phyloP scores from a whole-genome alignment of 2,329 filamentous ascomycete species.

The Fusarium keratoplasticum region DNA sequence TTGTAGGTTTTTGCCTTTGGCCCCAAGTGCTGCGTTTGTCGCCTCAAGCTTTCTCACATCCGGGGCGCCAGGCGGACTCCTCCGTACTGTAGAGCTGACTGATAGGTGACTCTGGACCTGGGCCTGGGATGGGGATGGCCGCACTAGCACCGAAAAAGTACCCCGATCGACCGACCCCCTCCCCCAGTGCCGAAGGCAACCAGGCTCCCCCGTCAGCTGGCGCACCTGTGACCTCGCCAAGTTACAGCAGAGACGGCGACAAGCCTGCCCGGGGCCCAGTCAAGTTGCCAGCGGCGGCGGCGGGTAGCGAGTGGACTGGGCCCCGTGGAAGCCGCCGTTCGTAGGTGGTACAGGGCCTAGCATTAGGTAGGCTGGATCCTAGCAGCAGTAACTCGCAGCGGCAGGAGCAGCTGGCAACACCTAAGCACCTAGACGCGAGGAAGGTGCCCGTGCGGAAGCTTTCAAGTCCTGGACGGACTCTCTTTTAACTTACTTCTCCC shows the following conservation, averaged over 20 bases:
- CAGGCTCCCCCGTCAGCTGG: slow-evolving; percentile 42
- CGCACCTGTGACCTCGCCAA: slow-evolving; percentile 30
- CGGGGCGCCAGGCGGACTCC: slow-evolving; percentile 1
- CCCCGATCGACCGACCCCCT: slow-evolving; percentile 37
- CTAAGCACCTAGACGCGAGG: neutral
- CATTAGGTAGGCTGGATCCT: neutral
- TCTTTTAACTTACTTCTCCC: slow-evolving; percentile 35
- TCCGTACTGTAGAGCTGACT: slow-evolving; percentile 15
- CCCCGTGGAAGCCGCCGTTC: slow-evolving; percentile 7
- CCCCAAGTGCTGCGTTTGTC: slow-evolving; percentile 33
- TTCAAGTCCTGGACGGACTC: slow-evolving; percentile 3
- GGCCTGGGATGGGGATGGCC: neutral
- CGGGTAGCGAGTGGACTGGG: slow-evolving; percentile 20
- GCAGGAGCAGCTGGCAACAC: neutral
- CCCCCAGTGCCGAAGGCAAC: slow-evolving; percentile 39
- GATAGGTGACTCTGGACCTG: slow-evolving; percentile 17
- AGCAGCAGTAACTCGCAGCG: slow-evolving; percentile 15
- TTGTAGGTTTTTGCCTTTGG: slow-evolving; percentile 23
- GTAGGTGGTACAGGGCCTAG: neutral
- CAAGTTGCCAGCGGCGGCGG: neutral
- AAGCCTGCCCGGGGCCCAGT: neutral
- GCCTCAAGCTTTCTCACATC: slow-evolving; percentile 25
- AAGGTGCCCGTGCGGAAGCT: slow-evolving; percentile 24
- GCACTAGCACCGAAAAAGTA: slow-evolving; percentile 38
- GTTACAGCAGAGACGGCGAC: slow-evolving; percentile 15